These are phyloP conservation scores for Hericium rajendrae DNA, from an alignment of 768 basidiomycete genomes.

Conservation along the genomic window DNA sequence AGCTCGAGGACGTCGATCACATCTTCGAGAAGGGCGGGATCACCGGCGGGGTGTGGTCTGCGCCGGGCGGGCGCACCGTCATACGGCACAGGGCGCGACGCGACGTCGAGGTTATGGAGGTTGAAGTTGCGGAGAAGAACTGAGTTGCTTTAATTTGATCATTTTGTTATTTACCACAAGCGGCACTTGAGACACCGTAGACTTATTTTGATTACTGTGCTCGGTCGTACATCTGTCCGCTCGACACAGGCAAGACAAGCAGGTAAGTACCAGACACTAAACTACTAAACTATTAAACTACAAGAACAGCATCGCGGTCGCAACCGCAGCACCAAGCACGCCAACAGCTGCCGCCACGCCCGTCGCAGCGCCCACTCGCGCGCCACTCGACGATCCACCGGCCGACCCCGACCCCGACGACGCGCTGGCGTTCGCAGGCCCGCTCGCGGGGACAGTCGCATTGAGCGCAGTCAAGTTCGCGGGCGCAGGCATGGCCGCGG, in stretches of 20 bases:
- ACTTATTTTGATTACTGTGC: too few relatives aligned
- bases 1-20: constrained; percentile 30
- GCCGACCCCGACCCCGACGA: neutral
- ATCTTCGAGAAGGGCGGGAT: constrained; percentile 33
- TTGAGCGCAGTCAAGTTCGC: constrained; percentile 30
- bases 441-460: constrained; percentile 13
- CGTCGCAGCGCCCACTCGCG: neutral
- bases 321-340: too few relatives aligned
- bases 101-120: neutral
- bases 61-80: constrained; percentile 26
- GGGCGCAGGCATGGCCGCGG: constrained; percentile 16
- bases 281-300: too few relatives aligned
- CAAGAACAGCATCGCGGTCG: too few relatives aligned
- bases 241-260: too few relatives aligned
- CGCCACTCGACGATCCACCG: neutral
- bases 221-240: too few relatives aligned
- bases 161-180: too few relatives aligned
- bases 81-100: constrained; percentile 3
- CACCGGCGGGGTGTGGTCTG: constrained; percentile 31
- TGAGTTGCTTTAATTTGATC: neutral
- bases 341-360: too few relatives aligned
- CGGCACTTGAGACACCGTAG: too few relatives aligned
- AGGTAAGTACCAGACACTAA: too few relatives aligned
- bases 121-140: neutral
- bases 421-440: neutral